Evolutionary conservation across 805 yeast genomes (phyloP).

Genomic region (Jamesozyma rosinii): DNA sequence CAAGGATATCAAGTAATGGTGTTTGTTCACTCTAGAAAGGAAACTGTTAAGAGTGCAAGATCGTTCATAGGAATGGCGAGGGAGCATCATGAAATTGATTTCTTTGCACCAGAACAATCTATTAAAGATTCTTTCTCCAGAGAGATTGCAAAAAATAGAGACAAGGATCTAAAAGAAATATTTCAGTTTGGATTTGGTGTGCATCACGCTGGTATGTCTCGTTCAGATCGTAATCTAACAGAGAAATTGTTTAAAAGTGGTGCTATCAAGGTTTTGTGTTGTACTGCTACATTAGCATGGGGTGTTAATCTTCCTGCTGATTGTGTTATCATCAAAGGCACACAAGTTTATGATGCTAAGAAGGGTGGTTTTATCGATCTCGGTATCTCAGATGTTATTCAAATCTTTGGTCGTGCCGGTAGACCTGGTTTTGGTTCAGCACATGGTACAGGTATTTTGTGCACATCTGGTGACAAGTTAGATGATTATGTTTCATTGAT

Average conservation of each 20-base stretch:
- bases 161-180: constrained; percentile 71
- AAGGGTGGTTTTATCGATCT: constrained; percentile 90
- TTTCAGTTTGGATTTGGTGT: constrained; percentile 79
- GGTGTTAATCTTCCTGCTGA: constrained; percentile 99
- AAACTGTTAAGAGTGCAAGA: constrained; percentile 76
- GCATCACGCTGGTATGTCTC: constrained; percentile 95
- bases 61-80: constrained; percentile 61
- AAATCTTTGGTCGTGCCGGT: constrained; percentile 98
- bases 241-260: constrained; percentile 83
- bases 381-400: constrained; percentile 94
- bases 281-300: constrained; percentile 98
- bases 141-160: constrained; percentile 64
- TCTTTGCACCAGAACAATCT: constrained; percentile 31
- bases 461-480: constrained; percentile 71
- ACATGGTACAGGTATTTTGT: constrained; percentile 84
- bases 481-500: constrained; percentile 84
- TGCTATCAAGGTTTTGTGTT: constrained; percentile 78
- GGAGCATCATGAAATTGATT: constrained; percentile 43
- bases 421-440: constrained; percentile 86
- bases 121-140: constrained; percentile 36
- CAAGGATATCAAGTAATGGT: constrained; percentile 89
- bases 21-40: constrained; percentile 91
- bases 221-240: constrained; percentile 81
- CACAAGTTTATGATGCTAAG: constrained; percentile 89
- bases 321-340: constrained; percentile 91